These are phyloP conservation scores for Kazachstania kunashirensis DNA, from an alignment of 805 yeast species.

Conservation along the genomic window DNA sequence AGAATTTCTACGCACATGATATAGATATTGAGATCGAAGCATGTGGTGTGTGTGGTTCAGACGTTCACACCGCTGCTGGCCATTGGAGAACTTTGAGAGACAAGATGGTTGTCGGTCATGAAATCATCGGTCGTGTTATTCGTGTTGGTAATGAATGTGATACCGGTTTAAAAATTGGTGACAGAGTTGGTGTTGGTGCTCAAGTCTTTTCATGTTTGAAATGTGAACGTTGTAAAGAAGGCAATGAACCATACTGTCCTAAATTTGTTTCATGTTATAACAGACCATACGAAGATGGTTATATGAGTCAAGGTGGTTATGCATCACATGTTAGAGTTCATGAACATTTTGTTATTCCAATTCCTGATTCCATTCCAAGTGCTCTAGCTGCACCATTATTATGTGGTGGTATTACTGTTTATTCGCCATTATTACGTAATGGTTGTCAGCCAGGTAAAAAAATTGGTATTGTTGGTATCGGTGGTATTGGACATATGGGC, in stretches of 20 bases:
- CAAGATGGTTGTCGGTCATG: constrained; percentile 53
- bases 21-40: constrained; percentile 49
- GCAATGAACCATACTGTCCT: constrained; percentile 50
- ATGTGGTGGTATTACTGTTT: constrained; percentile 73
- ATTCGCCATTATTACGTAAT: constrained; percentile 51
- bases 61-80: constrained; percentile 25
- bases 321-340: constrained; percentile 54
- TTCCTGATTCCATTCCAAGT: constrained; percentile 46
- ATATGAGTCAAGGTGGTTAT: constrained; percentile 55
- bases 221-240: constrained; percentile 50
- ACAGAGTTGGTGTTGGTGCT: constrained; percentile 77
- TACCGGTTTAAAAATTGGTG: constrained; percentile 46
- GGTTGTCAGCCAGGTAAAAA: constrained; percentile 41
- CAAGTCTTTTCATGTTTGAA: constrained; percentile 49
- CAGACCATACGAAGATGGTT: constrained; percentile 37
- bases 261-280: constrained; percentile 40
- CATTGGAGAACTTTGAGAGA: constrained; percentile 15
- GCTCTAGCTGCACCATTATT: constrained; percentile 59
- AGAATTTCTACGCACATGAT: constrained; percentile 36
- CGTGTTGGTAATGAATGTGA: constrained; percentile 48
- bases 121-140: constrained; percentile 50
- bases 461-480: constrained; percentile 48
- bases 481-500: constrained; percentile 51
- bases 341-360: constrained; percentile 52
- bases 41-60: constrained; percentile 64